Conservation (phyloP, 345 rosid genomes). For the Moricandia arvensis region DNA sequence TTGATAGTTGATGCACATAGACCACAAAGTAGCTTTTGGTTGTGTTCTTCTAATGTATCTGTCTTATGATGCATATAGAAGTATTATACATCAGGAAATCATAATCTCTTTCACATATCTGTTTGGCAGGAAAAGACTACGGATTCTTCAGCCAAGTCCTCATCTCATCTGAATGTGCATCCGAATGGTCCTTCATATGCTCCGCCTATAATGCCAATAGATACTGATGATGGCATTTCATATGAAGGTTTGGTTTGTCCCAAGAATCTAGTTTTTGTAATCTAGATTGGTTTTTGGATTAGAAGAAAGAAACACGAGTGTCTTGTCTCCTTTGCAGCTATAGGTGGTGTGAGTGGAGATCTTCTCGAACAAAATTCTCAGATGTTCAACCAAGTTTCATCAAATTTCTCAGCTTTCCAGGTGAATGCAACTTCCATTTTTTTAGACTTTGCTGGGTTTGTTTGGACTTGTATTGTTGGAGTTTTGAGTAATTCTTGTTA, state of each 20-base stretch:
- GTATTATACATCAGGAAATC: background rate
- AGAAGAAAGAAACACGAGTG: background rate
- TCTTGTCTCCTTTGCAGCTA: conserved; percentile 47
- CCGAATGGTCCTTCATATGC: conserved; percentile 67
- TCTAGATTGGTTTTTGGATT: conserved; percentile 16
- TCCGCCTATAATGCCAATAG: conserved; percentile 59
- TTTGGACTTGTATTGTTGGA: background rate
- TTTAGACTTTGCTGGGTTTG: background rate
- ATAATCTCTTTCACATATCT: background rate
- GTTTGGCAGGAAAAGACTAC: conserved; percentile 63
- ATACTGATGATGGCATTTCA: conserved; percentile 74
- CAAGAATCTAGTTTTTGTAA: background rate
- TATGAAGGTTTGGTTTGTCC: conserved; percentile 61
- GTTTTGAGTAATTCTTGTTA: too few relatives aligned
- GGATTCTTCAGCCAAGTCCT: conserved; percentile 64
- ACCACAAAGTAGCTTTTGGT: too few relatives aligned
- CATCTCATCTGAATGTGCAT: conserved; percentile 63
- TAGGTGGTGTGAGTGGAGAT: conserved; percentile 70
- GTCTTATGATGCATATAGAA: conserved; percentile 6
- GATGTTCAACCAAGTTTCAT: conserved; percentile 64
- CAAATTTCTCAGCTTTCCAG: conserved; percentile 71
- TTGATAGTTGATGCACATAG: background rate
- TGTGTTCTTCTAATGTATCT: too few relatives aligned
- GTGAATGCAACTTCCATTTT: conserved; percentile 38
- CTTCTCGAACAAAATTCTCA: conserved; percentile 78